Percentiles rank a stretch among this genome's conserved stretches.
phyloP scores from a whole-genome alignment of 139 green algal species.

The Chara braunii region DNA sequence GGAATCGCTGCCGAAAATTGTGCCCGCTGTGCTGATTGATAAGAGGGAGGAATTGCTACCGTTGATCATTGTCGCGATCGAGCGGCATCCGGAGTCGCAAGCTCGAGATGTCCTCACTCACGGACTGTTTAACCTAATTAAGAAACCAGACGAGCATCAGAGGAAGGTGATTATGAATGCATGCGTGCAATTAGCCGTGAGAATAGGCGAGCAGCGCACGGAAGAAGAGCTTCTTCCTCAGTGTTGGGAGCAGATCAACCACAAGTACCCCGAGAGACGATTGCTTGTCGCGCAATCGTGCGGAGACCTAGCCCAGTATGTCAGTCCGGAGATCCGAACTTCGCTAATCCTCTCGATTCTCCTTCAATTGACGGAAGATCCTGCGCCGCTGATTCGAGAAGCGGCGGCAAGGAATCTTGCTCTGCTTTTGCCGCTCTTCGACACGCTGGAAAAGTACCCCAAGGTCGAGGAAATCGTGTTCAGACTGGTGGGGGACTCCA shows the following conservation, averaged over 20 bases:
- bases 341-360: conserved; percentile 33
- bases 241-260: conserved; percentile 35
- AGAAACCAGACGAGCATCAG: conserved; percentile 34
- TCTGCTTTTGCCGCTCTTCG: conserved; percentile 21
- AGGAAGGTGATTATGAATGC: conserved; percentile 18
- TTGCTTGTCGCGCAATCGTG: conserved; percentile 33
- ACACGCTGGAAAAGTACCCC: conserved; percentile 32
- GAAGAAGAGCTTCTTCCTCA: conserved; percentile 36
- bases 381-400: conserved; percentile 17
- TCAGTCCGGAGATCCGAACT: conserved; percentile 23
- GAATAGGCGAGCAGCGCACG: conserved; percentile 12
- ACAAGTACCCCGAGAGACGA: conserved; percentile 37
- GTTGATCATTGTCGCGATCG: conserved; percentile 30
- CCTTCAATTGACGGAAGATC: conserved; percentile 23
- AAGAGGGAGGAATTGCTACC: conserved; percentile 40
- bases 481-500: conserved; percentile 17
- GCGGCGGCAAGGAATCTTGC: conserved; percentile 27
- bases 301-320: conserved; percentile 21
- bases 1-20: conserved; percentile 29
- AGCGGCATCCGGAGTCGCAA: conserved; percentile 13
- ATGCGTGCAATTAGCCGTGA: conserved; percentile 14
- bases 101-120: conserved; percentile 16
- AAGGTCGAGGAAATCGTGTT: conserved; percentile 37
- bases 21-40: conserved; percentile 41
- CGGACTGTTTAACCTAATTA: conserved; percentile 40